Percentiles rank a stretch among this genome's conserved stretches.
Evolutionary conservation across 257 asterid genomes (phyloP).

Genomic region (Phtheirospermum japonicum): DNA sequence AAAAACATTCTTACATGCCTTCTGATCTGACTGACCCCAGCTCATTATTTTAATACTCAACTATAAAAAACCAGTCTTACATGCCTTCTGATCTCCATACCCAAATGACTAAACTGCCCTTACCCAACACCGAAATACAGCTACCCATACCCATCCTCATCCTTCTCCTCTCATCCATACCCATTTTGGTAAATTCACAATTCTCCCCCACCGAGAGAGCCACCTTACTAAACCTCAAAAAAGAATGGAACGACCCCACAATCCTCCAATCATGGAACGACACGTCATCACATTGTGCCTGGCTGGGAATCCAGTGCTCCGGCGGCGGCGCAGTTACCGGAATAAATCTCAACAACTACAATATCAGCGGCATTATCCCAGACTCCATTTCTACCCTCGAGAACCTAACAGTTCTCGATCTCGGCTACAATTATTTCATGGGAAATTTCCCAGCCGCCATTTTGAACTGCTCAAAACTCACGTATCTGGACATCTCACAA

Average conservation of each 20-base stretch:
- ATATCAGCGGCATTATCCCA: slow-evolving; percentile 45
- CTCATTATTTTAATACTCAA: too few relatives aligned
- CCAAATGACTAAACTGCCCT: slow-evolving; percentile 46
- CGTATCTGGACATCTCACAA: slow-evolving; percentile 55
- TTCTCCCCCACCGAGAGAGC: slow-evolving; percentile 44
- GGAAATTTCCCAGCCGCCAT: slow-evolving; percentile 51
- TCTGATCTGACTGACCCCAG: too few relatives aligned
- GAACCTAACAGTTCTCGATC: slow-evolving; percentile 48
- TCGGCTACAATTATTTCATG: slow-evolving; percentile 38
- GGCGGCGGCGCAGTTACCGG: slow-evolving; percentile 45
- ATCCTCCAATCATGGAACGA: slow-evolving; percentile 39
- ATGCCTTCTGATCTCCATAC: too few relatives aligned
- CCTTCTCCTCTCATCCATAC: slow-evolving; percentile 30
- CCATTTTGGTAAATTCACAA: slow-evolving; percentile 44
- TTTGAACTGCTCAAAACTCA: slow-evolving; percentile 55
- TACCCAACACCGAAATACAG: background rate
- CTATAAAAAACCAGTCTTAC: too few relatives aligned
- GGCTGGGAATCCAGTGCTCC: slow-evolving; percentile 45
- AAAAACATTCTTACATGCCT: too few relatives aligned
- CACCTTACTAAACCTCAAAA: slow-evolving; percentile 44
- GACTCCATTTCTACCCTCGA: slow-evolving; percentile 43
- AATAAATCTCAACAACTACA: slow-evolving; percentile 26
- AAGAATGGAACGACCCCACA: slow-evolving; percentile 35
- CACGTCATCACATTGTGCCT: slow-evolving; percentile 44
- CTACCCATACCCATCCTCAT: slow-evolving; percentile 29